Conservation (phyloP, 129 eudicot genomes). For the Logfia minima region DNA sequence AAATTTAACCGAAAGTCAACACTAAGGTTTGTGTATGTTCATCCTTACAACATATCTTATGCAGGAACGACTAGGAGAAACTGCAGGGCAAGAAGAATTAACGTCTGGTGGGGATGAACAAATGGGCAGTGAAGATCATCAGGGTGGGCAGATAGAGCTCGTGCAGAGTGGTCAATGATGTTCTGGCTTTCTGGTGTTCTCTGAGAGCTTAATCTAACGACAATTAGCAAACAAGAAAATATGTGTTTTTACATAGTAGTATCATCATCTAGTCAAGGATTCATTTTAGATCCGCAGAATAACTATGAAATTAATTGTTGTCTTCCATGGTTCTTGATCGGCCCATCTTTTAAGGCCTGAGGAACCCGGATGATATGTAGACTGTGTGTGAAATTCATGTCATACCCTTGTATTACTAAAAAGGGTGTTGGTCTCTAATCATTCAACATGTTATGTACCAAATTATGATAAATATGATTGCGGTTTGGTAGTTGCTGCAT, state of each 20-base stretch:
- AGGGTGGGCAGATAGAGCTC: slow-evolving; percentile 40
- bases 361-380: slow-evolving; percentile 27
- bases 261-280: slow-evolving; percentile 24
- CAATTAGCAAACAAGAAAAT: slow-evolving; percentile 34
- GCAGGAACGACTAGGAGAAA: slow-evolving; percentile 69
- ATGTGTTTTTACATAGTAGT: slow-evolving; percentile 24
- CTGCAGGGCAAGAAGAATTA: slow-evolving; percentile 50
- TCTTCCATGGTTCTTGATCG: slow-evolving; percentile 19
- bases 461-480: slow-evolving; percentile 10
- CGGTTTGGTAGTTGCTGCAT: neutral
- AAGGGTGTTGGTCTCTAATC: slow-evolving; percentile 30
- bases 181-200: slow-evolving; percentile 22
- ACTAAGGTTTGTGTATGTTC: neutral
- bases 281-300: slow-evolving; percentile 25
- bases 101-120: slow-evolving; percentile 51
- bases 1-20: neutral
- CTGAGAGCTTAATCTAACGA: slow-evolving; percentile 50
- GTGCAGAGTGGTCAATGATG: slow-evolving; percentile 45
- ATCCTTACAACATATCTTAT: neutral
- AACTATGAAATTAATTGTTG: slow-evolving; percentile 29
- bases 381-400: slow-evolving; percentile 35
- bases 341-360: slow-evolving; percentile 32
- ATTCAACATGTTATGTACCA: slow-evolving; percentile 27
- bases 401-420: slow-evolving; percentile 31
- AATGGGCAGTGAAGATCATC: slow-evolving; percentile 37